These are phyloP conservation scores for Phytophthora parvispora DNA, from an alignment of 352 stramenopile species.

Conservation along the genomic window DNA sequence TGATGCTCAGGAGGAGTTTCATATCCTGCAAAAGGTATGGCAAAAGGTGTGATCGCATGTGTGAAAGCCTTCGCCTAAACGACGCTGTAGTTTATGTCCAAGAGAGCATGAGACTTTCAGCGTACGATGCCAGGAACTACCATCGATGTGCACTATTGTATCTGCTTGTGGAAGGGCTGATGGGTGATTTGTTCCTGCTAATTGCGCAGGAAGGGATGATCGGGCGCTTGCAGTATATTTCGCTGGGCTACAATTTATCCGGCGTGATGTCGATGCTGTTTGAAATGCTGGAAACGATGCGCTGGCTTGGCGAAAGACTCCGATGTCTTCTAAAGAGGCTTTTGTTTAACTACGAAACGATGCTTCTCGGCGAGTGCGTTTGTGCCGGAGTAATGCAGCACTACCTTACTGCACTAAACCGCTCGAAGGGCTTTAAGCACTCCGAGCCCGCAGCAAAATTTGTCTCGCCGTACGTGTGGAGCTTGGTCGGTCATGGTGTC, in stretches of 20 bases:
- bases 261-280: constrained; percentile 47
- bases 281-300: constrained; percentile 42
- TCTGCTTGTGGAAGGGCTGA: constrained; percentile 41
- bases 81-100: constrained; percentile 43
- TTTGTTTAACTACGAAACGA: constrained; percentile 47
- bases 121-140: constrained; percentile 39
- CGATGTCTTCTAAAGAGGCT: constrained; percentile 33
- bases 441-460: constrained; percentile 7
- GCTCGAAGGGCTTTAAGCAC: constrained; percentile 19
- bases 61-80: constrained; percentile 27
- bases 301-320: constrained; percentile 22
- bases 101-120: constrained; percentile 35
- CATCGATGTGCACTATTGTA: constrained; percentile 37
- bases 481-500: constrained; percentile 34
- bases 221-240: constrained; percentile 42
- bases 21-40: constrained; percentile 39
- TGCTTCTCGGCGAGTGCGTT: constrained; percentile 37
- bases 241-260: constrained; percentile 45
- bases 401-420: constrained; percentile 40
- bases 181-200: constrained; percentile 44
- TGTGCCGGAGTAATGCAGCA: constrained; percentile 34
- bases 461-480: constrained; percentile 40
- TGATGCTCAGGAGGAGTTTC: constrained; percentile 39
- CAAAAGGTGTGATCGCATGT: constrained; percentile 28
- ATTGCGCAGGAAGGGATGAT: constrained; percentile 40